Percentiles rank a stretch among this genome's conserved stretches.
These are phyloP conservation scores for Sherardia arvensis DNA, from an alignment of 257 asterid genomes.

Conservation along the genomic window DNA sequence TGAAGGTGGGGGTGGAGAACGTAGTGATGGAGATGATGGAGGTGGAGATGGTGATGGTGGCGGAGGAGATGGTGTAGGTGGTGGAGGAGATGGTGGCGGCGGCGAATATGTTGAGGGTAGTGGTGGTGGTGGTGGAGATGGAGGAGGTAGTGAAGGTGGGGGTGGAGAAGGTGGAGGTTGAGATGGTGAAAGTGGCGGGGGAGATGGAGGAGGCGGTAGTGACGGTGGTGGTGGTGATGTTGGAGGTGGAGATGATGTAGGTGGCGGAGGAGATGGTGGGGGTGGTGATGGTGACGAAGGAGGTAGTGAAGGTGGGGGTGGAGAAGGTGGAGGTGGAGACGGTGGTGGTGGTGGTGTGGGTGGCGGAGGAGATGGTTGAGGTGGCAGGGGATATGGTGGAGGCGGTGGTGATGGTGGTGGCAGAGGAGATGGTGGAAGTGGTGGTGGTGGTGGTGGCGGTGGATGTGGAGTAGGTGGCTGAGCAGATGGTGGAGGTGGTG, in stretches of 20 bases:
- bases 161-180: neutral
- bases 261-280: neutral
- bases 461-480: neutral
- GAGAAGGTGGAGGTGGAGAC: neutral
- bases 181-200: neutral
- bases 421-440: neutral
- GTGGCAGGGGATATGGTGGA: neutral
- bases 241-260: neutral
- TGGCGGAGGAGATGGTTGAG: constrained; percentile 9
- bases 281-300: neutral
- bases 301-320: constrained; percentile 7
- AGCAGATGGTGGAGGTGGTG: neutral
- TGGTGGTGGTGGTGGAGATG: neutral
- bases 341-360: neutral
- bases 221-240: neutral
- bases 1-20: neutral
- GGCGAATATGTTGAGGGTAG: neutral
- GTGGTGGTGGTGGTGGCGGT: neutral
- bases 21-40: too few species aligned
- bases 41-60: neutral
- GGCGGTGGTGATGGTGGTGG: neutral
- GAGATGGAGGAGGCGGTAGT: neutral
- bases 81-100: neutral
- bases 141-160: neutral
- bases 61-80: neutral